Conservation (phyloP, 495 filamentous ascomycete genomes). For the Paragyromitra xinjiangensis region DNA sequence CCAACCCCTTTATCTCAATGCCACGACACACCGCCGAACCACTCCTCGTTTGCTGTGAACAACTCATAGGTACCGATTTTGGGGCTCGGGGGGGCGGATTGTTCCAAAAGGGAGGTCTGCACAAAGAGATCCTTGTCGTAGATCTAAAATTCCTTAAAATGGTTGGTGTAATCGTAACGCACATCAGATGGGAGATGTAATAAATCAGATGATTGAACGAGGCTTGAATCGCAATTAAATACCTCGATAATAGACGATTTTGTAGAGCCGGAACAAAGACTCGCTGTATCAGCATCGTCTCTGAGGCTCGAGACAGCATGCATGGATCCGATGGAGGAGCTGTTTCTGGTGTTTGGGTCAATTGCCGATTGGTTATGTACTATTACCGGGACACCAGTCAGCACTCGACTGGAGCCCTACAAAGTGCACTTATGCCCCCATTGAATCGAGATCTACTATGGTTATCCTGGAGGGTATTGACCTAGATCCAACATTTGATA, state of each 20-base stretch:
- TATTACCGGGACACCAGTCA: conserved; percentile 10
- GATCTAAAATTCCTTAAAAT: conserved; percentile 16
- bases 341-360: neutral
- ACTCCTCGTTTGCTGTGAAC: conserved; percentile 1
- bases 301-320: neutral
- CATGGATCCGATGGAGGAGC: conserved; percentile 21
- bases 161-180: neutral
- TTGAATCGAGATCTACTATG: no score
- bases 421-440: no score
- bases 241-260: neutral
- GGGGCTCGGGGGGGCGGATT: neutral
- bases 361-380: conserved; percentile 22
- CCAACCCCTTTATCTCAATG: conserved; percentile 1
- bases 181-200: neutral
- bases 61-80: conserved; percentile 25
- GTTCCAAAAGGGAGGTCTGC: conserved; percentile 7
- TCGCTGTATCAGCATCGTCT: neutral
- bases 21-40: conserved; percentile 5
- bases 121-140: conserved; percentile 24
- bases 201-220: neutral
- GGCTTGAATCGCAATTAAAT: no score
- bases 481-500: neutral
- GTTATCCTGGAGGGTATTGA: neutral
- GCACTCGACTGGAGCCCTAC: conserved; percentile 22
- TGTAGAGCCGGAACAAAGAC: neutral